Base-by-base conservation (phyloP, 164 flowering plant genomes). In the Amborella trichopoda region DNA sequence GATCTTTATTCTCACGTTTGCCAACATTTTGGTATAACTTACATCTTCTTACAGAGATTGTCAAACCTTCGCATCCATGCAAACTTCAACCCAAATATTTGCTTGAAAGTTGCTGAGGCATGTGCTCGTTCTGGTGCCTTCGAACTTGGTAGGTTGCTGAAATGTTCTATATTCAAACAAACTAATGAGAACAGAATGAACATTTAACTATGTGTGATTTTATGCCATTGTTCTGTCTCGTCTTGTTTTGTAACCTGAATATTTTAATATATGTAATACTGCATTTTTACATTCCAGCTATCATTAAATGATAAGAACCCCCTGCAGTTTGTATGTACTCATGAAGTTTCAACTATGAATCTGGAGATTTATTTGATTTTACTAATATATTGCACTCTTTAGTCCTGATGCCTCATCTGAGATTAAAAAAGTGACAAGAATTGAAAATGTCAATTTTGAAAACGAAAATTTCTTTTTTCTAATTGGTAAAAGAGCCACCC, bases 111-210 rank as follows among this genome's bases (percentile, higher is more conserved):
- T 53, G 52, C 91, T 3, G 78, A 73, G 68, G 80, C 94, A n/a
- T 93, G 99, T 65, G 73, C 56, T 50, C 94, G 84, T 55, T 81
- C 59, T 0, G 91, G 94, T 16, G 94, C 95, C 33, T 32, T 87
- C 54, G 87, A 83, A 52, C 81, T 60, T 64, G 99, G 99, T 93
- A 73, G 54, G 83, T 17, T 13, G 34, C n/a, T 23, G 49, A 32
- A n/a, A n/a, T n/a, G n/a, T n/a, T n/a, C n/a, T n/a, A n/a, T n/a
- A n/a, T n/a, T n/a, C n/a, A n/a, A n/a, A n/a, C n/a, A n/a, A n/a
- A n/a, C n/a, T n/a, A n/a, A n/a, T n/a, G n/a, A n/a, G n/a, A n/a
- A n/a, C n/a, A n/a, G n/a, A n/a, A n/a, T n/a, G n/a, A n/a, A n/a
- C n/a, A n/a, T n/a, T n/a, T n/a, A n/a, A n/a, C n/a, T n/a, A n/a